Evolutionary conservation across 31 red algal species (phyloP), one percentile per base, ranked within the genome.

Genomic region (Endocladia muricata): DNA sequence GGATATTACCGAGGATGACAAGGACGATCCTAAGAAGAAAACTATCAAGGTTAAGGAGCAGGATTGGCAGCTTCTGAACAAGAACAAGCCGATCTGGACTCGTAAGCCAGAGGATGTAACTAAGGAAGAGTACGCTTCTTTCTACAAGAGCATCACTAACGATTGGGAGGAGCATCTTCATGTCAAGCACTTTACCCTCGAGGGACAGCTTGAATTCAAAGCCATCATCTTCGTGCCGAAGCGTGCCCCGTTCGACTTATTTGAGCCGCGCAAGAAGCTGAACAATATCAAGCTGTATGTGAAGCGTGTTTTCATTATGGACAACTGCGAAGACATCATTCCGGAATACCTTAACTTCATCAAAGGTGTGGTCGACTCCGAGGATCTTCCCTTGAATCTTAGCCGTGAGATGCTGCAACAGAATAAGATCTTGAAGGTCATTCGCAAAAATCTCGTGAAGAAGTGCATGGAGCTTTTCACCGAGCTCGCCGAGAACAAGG

Each of bases 401-500:
- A 91, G 86, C 39, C 95, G 95, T 82, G 95, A 98, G 58, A 98
- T 94, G 91, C 87, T 98, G 1, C 95, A 98, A 70, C 95, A 98
- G 78, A 98, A 98, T 74, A 99, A 99, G 84, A 99, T 99, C 61
- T 68, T 99, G 30, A 95, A 95, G 85, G 96, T 99, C 30, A 99
- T 99, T 54, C 78, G 82, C 52, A 99, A 99, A 79, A 99, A 83
- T 35, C 70, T 99, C 61, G 96, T 99, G 26, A 99, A 99, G 80
- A 99, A 99, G 77, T 99, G 96, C 70, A 90, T 99, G 78, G 96
- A 99, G 34, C 77, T 99, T 73, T 99, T 99, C 73, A 70, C 37
- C 40, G 92, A 95, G 70, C 71, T 95, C 22, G 39, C 92, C 5
- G 96, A 99, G 84, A 99, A 99, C 89, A 93, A 99, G 96, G 96